Evolutionary conservation across 179 eudicot genomes (phyloP).

Genomic region (Beta lomatogona): DNA sequence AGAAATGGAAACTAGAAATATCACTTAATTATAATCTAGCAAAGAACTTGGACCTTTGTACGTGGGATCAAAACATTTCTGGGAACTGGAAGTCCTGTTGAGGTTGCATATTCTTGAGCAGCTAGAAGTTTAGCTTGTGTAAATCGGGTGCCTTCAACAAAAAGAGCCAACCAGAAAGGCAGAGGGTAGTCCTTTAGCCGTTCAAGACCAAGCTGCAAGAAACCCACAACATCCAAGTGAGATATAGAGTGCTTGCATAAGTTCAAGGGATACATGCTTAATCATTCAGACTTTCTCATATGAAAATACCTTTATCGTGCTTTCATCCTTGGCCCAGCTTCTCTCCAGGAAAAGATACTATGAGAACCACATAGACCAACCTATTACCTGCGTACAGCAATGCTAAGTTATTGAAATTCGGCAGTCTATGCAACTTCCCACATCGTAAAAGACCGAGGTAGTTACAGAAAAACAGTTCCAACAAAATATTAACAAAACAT

Average conservation of each 20-base stretch:
- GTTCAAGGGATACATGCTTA: neutral
- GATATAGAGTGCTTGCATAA: constrained; percentile 9
- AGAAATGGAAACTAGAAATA: neutral
- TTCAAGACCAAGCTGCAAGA: constrained; percentile 68
- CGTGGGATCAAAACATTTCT: constrained; percentile 84
- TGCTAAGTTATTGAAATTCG: neutral
- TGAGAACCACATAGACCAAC: constrained; percentile 99
- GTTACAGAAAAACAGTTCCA: neutral
- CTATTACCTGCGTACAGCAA: constrained; percentile 68
- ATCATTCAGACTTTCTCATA: neutral
- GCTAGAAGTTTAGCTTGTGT: constrained; percentile 81
- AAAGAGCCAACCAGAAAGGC: constrained; percentile 93
- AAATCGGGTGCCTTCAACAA: constrained; percentile 93
- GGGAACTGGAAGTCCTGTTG: constrained; percentile 74
- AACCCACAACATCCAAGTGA: constrained; percentile 24
- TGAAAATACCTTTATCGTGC: constrained; percentile 62
- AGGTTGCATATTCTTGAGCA: constrained; percentile 81
- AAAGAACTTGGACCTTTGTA: constrained; percentile 61
- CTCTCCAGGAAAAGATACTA: constrained; percentile 95
- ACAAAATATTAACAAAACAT: no score
- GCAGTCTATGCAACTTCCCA: neutral
- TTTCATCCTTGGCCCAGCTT: constrained; percentile 97
- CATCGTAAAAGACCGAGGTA: neutral
- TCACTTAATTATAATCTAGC: neutral
- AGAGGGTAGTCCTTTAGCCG: constrained; percentile 62